These are phyloP conservation scores for Haplosporangium sp. DNA, from an alignment of 371 early-diverging fungal species.

Conservation along the genomic window DNA sequence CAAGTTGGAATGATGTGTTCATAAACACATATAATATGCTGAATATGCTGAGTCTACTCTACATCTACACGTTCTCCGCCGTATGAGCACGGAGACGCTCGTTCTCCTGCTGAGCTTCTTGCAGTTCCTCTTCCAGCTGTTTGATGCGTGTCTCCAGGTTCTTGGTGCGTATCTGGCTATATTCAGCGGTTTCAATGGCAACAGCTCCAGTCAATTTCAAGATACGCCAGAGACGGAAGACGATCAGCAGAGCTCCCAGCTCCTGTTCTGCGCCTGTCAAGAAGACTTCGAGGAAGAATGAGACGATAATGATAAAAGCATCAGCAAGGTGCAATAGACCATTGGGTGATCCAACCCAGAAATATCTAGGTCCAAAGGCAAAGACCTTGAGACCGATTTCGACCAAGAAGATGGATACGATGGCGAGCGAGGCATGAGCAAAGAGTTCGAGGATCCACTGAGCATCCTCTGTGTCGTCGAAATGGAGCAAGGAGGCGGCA, in stretches of 20 bases:
- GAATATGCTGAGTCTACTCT: neutral
- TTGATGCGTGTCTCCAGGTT: conserved; percentile 17
- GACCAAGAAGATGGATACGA: conserved; percentile 44
- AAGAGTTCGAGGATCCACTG: conserved; percentile 32
- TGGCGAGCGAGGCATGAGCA: conserved; percentile 40
- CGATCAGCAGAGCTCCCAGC: conserved; percentile 39
- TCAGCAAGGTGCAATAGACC: conserved; percentile 44
- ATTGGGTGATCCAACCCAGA: conserved; percentile 32
- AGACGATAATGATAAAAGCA: conserved; percentile 47
- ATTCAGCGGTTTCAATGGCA: conserved; percentile 45
- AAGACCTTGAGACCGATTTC: conserved; percentile 49
- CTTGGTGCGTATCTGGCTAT: conserved; percentile 10
- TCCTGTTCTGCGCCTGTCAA: conserved; percentile 44
- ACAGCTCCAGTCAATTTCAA: conserved; percentile 46
- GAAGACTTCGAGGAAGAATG: conserved; percentile 47
- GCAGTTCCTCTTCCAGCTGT: conserved; percentile 24
- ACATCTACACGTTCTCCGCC: conserved; percentile 23
- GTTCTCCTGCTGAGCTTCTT: conserved; percentile 30
- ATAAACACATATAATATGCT: neutral
- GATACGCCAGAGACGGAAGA: conserved; percentile 54
- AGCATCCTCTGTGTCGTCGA: conserved; percentile 34
- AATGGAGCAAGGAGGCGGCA: conserved; percentile 35
- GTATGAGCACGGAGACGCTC: conserved; percentile 40
- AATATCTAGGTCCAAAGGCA: conserved; percentile 40
- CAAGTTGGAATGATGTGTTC: too few species aligned